These are phyloP conservation scores for Novymonas esmeraldas DNA, from an alignment of 208 protist genomes.

Conservation along the genomic window DNA sequence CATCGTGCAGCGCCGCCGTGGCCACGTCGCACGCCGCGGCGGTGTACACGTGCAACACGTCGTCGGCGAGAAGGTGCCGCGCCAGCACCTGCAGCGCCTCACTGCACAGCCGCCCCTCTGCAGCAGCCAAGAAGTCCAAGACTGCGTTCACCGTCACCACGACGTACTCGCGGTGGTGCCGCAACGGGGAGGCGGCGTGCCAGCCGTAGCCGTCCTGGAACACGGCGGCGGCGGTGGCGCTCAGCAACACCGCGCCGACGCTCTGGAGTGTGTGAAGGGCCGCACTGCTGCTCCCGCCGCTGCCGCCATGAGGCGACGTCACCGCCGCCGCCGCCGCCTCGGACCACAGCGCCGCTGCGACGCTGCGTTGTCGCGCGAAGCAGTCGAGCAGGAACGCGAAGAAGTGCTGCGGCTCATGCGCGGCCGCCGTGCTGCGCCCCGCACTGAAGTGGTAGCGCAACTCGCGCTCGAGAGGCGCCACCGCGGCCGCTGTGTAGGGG, in stretches of 20 bases:
- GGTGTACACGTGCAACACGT: conserved; percentile 35
- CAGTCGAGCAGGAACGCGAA: conserved; percentile 66
- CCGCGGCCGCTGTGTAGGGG: conserved; percentile 35
- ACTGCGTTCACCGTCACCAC: conserved; percentile 44
- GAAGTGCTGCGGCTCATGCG: conserved; percentile 72
- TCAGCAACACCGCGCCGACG: conserved; percentile 21
- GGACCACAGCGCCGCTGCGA: conserved; percentile 3
- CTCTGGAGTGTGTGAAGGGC: conserved; percentile 7
- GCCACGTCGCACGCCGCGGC: conserved; percentile 25
- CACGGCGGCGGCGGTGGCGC: conserved; percentile 32
- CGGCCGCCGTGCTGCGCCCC: conserved; percentile 43
- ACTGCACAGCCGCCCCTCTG: conserved; percentile 17
- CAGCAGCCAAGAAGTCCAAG: conserved; percentile 36
- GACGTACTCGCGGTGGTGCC: conserved; percentile 20
- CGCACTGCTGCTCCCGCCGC: not conserved
- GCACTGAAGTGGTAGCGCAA: conserved; percentile 71
- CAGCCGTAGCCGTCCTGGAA: conserved; percentile 65
- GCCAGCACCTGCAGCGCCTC: conserved; percentile 27
- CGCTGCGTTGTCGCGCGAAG: conserved; percentile 30
- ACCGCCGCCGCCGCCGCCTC: too few relatives aligned
- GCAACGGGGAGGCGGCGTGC: conserved; percentile 32
- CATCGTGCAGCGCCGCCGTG: conserved; percentile 33
- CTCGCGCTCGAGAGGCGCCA: conserved; percentile 57
- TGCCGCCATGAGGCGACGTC: not conserved
- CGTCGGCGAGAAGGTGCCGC: conserved; percentile 24